Base-by-base conservation (phyloP, 2,329 filamentous ascomycete genomes). In the Diaporthe sp. region DNA sequence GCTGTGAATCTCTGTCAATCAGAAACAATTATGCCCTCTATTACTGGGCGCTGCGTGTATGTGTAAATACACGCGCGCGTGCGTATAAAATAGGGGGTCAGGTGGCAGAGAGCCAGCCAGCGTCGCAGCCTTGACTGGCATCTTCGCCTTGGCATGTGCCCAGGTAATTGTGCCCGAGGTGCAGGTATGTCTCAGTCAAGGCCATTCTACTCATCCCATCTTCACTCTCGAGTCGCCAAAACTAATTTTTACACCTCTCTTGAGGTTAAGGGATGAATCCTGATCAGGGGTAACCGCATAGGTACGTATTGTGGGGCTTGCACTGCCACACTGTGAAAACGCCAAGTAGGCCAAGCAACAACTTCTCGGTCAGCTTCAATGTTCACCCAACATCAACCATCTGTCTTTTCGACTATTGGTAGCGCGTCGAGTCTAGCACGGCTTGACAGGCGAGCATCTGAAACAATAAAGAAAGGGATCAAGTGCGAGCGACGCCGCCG, bases 261-360 rank as follows among this genome's bases (percentile, higher is more conserved):
- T 22, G 27, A 22, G 17, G 25, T 25, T 22, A 27, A 17, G 27
- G 37, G 25, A 42, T 32, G 39, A 63, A 47, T 44, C 59, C 25
- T 63, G 35, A 63, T 30, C 39, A 22, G 58, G 37, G 37, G 37
- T 30, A 15, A 30, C 35, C 15, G 27, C 27, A 47, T 17, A 25
- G 8, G 19, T n/a, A 65, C 4, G 12, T 32, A 65, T 32, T 50
- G 61, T 65, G 61, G 61, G 61, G 42, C 61, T 35, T 65, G 42
- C 61, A 65, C 39, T 50, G 61, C 61, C 42, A 65, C 42, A 30
- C 32, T 35, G 35, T n/a, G 39, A 30, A 17, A n/a, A 44, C 27
- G 59, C 59, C 59, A 65, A 65, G 59, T 42, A 65, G 42, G 61
- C 61, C 61, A 65, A 47, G 61, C 12, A 25, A 30, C 35, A 13